A percentile compares a stretch with the other conserved stretches of the same genome.
Conservation (phyloP, 352 stramenopile genomes). For the Phytophthora nicotianae region DNA sequence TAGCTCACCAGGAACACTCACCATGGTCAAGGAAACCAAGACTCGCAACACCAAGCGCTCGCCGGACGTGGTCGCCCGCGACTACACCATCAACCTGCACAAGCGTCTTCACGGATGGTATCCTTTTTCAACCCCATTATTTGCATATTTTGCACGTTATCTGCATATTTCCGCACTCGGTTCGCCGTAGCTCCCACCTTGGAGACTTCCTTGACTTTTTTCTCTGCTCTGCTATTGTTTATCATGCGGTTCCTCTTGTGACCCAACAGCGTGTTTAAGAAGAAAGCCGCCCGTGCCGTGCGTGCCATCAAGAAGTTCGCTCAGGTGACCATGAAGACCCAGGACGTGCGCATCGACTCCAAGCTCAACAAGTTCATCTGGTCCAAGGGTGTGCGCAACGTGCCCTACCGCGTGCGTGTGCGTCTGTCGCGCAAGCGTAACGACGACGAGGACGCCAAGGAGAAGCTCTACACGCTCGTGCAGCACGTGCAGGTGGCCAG, state of each 20-base stretch:
- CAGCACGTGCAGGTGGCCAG: slow-evolving; percentile 95
- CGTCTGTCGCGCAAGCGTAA: slow-evolving; percentile 98
- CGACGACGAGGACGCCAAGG: slow-evolving; percentile 98
- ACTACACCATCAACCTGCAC: slow-evolving; percentile 99
- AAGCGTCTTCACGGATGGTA: slow-evolving; percentile 95
- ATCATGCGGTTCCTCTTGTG: slow-evolving; percentile 23
- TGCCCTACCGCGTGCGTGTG: slow-evolving; percentile 97
- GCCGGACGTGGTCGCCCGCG: slow-evolving; percentile 95
- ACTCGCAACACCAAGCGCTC: slow-evolving; percentile 86
- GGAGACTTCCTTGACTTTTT: slow-evolving; percentile 89
- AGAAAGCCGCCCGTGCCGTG: slow-evolving; percentile 96
- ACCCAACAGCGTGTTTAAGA: slow-evolving; percentile 94
- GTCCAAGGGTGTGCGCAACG: slow-evolving; percentile 97
- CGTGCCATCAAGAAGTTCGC: slow-evolving; percentile 99
- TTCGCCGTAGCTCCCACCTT: slow-evolving; percentile 84
- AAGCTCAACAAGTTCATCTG: slow-evolving; percentile 99
- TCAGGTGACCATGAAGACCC: slow-evolving; percentile 96
- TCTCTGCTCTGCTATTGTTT: slow-evolving; percentile 26
- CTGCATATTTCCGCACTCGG: slow-evolving; percentile 20
- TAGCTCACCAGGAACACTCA: slow-evolving; percentile 54
- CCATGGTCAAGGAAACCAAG: slow-evolving; percentile 90
- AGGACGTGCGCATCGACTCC: slow-evolving; percentile 96
- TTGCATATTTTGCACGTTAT: slow-evolving; percentile 27
- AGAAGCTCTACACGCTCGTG: slow-evolving; percentile 99
- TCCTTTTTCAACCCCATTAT: slow-evolving; percentile 68